Percentiles rank a stretch among this genome's conserved stretches.
Conservation (phyloP, 768 basidiomycete genomes). For the Mycena epipterygia region DNA sequence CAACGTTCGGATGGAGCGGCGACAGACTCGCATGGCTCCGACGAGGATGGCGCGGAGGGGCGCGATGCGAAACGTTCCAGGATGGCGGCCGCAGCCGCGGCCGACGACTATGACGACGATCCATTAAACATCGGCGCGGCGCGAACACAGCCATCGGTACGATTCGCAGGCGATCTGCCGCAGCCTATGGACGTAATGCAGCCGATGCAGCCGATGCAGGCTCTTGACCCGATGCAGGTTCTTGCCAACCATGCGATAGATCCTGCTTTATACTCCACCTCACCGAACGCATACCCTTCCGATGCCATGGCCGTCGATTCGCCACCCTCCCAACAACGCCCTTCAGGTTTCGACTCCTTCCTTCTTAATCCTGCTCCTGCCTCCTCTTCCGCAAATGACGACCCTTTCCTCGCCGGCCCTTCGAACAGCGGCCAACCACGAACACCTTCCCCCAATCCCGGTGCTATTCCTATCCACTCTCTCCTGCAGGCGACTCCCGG, state of each 20-base stretch:
- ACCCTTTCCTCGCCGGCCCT: slow-evolving; percentile 38
- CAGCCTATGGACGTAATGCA: slow-evolving; percentile 31
- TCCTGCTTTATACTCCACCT: slow-evolving; percentile 25
- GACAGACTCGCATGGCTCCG: slow-evolving; percentile 65
- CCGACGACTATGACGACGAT: slow-evolving; percentile 63
- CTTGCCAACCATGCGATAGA: slow-evolving; percentile 17
- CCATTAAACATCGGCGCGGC: slow-evolving; percentile 57
- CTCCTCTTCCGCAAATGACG: slow-evolving; percentile 32
- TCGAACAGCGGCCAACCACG: slow-evolving; percentile 13
- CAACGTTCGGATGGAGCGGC: slow-evolving; percentile 71
- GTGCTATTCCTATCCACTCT: slow-evolving; percentile 22
- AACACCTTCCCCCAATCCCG: background rate
- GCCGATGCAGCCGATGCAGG: slow-evolving; percentile 35
- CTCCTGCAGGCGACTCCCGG: slow-evolving; percentile 23
- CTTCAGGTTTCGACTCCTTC: slow-evolving; percentile 62
- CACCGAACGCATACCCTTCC: slow-evolving; percentile 20
- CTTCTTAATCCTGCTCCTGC: slow-evolving; percentile 67
- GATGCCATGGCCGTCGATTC: slow-evolving; percentile 57
- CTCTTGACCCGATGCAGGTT: slow-evolving; percentile 34
- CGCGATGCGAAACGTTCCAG: slow-evolving; percentile 72
- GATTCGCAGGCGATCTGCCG: slow-evolving; percentile 58
- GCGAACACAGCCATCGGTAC: slow-evolving; percentile 55
- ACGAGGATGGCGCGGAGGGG: slow-evolving; percentile 62
- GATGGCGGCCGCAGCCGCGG: slow-evolving; percentile 58
- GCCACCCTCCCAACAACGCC: slow-evolving; percentile 43